A percentile compares a stretch with the other conserved stretches of the same genome.
These are phyloP conservation scores for Candida glucosophila DNA, from an alignment of 1,139 yeast species.

Conservation along the genomic window DNA sequence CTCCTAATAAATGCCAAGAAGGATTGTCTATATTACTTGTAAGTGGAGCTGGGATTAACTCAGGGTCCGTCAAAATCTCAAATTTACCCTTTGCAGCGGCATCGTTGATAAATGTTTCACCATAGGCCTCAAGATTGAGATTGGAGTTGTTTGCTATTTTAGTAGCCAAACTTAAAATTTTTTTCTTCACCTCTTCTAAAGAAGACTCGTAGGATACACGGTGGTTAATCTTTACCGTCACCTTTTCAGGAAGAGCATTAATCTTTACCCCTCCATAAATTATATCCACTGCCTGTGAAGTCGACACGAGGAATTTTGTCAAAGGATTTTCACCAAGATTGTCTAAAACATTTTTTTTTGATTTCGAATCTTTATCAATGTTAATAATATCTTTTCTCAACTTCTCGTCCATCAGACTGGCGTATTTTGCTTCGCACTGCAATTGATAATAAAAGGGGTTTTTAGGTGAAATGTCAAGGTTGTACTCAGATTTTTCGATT, in stretches of 20 bases:
- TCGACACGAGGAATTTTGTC: slow-evolving; percentile 20
- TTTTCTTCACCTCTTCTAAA: slow-evolving; percentile 14
- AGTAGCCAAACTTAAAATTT: slow-evolving; percentile 15
- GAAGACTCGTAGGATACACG: slow-evolving; percentile 24
- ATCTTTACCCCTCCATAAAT: slow-evolving; percentile 31
- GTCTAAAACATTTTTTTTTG: slow-evolving; percentile 20
- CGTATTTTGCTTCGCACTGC: slow-evolving; percentile 32
- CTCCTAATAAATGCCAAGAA: slow-evolving; percentile 34
- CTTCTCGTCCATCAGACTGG: slow-evolving; percentile 11
- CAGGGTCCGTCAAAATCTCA: slow-evolving; percentile 9
- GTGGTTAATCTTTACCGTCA: slow-evolving; percentile 23
- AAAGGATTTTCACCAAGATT: slow-evolving; percentile 9
- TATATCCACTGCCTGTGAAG: slow-evolving; percentile 32
- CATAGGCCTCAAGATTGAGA: slow-evolving; percentile 15
- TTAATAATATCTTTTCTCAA: slow-evolving; percentile 21
- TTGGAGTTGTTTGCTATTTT: slow-evolving; percentile 22
- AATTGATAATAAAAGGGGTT: slow-evolving; percentile 25
- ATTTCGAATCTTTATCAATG: slow-evolving; percentile 24
- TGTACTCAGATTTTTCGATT: slow-evolving; percentile 30
- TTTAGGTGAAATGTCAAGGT: slow-evolving; percentile 19
- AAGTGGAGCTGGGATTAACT: slow-evolving; percentile 29
- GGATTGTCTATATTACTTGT: slow-evolving; percentile 29
- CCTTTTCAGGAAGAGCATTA: slow-evolving; percentile 34
- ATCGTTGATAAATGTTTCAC: slow-evolving; percentile 15
- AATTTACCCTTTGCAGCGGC: slow-evolving; percentile 18